Conservation (phyloP, 2,329 filamentous ascomycete genomes). For the Didymellaceae sp. region DNA sequence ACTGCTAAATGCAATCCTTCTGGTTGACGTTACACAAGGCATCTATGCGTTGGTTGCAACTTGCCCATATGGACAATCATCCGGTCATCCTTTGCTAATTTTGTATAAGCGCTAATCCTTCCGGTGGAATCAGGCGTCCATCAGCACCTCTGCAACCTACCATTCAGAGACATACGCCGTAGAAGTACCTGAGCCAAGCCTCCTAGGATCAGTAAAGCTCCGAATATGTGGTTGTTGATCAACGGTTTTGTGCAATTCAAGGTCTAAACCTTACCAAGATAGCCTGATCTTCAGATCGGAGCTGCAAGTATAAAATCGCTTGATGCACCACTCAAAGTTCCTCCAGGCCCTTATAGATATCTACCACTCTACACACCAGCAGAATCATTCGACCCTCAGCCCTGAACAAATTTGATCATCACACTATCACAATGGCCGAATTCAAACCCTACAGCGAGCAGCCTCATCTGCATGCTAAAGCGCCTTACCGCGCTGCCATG, state of each 20-base stretch:
- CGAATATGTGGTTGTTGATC: neutral
- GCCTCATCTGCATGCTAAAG: conserved; percentile 29
- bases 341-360: too few species aligned
- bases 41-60: too few species aligned
- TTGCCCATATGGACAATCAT: too few species aligned
- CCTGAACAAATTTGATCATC: neutral
- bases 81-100: too few species aligned
- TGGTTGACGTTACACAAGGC: too few species aligned
- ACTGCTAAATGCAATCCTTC: too few species aligned
- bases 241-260: neutral
- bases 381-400: too few species aligned
- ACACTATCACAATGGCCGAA: conserved; percentile 20
- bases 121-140: conserved; percentile 1
- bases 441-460: conserved; percentile 33
- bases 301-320: neutral
- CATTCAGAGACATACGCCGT: neutral
- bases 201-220: neutral
- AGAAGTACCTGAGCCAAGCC: neutral
- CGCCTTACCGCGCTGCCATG: conserved; percentile 30
- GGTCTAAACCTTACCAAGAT: neutral
- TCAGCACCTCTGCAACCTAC: neutral
- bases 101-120: conserved; percentile 10
- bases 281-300: too few species aligned
- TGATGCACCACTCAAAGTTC: neutral
- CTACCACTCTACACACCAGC: too few species aligned